A percentile compares a stretch with the other conserved stretches of the same genome.
Conservation (phyloP, 1,284 basidiomycete genomes). For the Naganishia cerealis region DNA sequence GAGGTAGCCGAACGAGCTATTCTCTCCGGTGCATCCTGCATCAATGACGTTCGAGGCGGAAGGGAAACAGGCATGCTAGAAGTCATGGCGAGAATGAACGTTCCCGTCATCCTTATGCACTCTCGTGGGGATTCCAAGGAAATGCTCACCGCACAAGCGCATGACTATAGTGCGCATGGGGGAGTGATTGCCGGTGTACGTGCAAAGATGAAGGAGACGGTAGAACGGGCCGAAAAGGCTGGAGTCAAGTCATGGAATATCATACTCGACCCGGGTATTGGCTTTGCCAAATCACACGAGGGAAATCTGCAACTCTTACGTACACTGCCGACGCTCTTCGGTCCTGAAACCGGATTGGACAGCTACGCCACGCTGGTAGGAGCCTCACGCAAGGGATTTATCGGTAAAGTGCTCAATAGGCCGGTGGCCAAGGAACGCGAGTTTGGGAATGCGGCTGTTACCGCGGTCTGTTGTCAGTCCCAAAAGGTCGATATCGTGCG, state of each 20-base stretch:
- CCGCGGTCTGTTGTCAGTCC: conserved; percentile 73
- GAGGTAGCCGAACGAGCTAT: conserved; percentile 76
- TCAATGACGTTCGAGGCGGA: conserved; percentile 88
- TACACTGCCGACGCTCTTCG: conserved; percentile 59
- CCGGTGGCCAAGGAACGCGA: conserved; percentile 65
- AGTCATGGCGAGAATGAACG: conserved; percentile 63
- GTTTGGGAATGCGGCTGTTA: conserved; percentile 79
- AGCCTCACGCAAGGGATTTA: conserved; percentile 77
- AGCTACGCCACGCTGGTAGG: conserved; percentile 76
- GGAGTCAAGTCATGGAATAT: conserved; percentile 88
- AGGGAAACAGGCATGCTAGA: conserved; percentile 66
- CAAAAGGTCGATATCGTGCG: conserved; percentile 69
- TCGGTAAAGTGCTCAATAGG: conserved; percentile 63
- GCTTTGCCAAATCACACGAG: conserved; percentile 84
- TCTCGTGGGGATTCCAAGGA: conserved; percentile 70
- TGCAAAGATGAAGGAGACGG: conserved; percentile 70
- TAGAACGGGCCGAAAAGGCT: conserved; percentile 69
- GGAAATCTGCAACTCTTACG: conserved; percentile 74
- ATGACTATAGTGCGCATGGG: conserved; percentile 61
- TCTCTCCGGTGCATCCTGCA: conserved; percentile 80
- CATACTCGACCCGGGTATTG: conserved; percentile 87
- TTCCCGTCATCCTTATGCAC: conserved; percentile 86
- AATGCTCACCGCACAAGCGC: conserved; percentile 64
- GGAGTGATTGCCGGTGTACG: conserved; percentile 71
- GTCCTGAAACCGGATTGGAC: conserved; percentile 52